Conservation (phyloP, 1,284 basidiomycete genomes). For the Tetrapyrgos nigripes region DNA sequence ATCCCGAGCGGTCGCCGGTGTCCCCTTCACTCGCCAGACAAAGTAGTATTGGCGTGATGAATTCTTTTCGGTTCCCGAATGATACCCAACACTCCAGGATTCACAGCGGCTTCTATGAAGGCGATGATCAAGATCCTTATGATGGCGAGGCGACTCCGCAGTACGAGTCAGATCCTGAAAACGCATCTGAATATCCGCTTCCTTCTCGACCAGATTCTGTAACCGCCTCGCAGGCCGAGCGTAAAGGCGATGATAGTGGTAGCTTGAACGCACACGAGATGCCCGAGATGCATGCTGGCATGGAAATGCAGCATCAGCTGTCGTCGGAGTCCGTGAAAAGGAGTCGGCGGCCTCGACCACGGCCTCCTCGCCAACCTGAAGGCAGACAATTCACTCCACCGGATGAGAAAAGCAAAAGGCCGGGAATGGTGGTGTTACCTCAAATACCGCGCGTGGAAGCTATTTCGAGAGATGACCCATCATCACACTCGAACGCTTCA, state of each 20-base stretch:
- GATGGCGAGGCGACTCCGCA: conserved; percentile 32
- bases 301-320: neutral
- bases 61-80: conserved; percentile 17
- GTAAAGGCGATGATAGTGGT: neutral
- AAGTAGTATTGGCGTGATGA: conserved; percentile 1
- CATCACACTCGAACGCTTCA: neutral
- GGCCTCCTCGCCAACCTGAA: conserved; percentile 1
- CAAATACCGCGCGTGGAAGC: neutral
- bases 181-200: conserved; percentile 17
- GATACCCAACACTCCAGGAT: conserved; percentile 3
- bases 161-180: conserved; percentile 41
- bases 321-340: neutral
- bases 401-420: neutral
- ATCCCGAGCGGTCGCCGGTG: conserved; percentile 22
- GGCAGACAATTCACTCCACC: neutral
- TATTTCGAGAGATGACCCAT: neutral
- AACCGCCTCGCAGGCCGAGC: conserved; percentile 5
- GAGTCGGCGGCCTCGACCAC: neutral
- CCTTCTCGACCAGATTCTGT: conserved; percentile 14
- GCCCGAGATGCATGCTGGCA: conserved; percentile 12
- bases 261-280: conserved; percentile 3
- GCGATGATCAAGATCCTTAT: conserved; percentile 22
- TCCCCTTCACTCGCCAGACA: neutral
- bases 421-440: conserved; percentile 13
- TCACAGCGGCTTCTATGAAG: conserved; percentile 17